Evolutionary conservation across 1,284 basidiomycete species (phyloP), one percentile per base, ranked within the genome.

Genomic region (Puccinia triticina): DNA sequence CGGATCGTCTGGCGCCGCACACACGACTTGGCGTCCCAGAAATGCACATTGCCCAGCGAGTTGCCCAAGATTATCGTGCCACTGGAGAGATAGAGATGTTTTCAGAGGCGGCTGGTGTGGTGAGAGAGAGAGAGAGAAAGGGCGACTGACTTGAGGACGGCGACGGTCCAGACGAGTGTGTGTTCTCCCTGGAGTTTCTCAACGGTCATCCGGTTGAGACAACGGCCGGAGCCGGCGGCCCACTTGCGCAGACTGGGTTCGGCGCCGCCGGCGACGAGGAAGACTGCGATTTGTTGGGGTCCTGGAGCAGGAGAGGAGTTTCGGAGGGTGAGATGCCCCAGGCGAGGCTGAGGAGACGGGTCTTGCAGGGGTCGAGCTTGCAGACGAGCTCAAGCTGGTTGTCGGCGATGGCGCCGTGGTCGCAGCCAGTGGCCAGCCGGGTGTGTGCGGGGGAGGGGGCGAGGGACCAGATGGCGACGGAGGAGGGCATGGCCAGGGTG

Each of bases 31-130:
- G 93, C 91, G 87, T 99, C 96, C 94, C 96, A 99, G 87, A 99
- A 97, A 85, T 95, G 97, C 83, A 99, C 94, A 85, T 91, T 92
- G 34, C 97, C 97, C 74, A 98, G 89, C 10, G 96, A 98, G 87
- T 99, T 97, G 21, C 96, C 96, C 2, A 94, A 95, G 53, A 98
- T 90, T 78, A 98, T 93, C 0, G 94, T 96, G 21, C 94, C 94
- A 98, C 94, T 7, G n/a, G n/a, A n/a, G 55, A 29, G 5, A 23
- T 40, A 26, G 26, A n/a, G n/a, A n/a, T n/a, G n/a, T n/a, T n/a
- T n/a, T n/a, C n/a, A n/a, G n/a, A n/a, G n/a, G n/a, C n/a, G n/a
- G n/a, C n/a, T n/a, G n/a, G n/a, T n/a, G n/a, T n/a, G n/a, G n/a
- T n/a, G n/a, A n/a, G n/a, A n/a, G 23, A 21, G 26, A 40, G 26